phyloP scores from a whole-genome alignment of 2,329 filamentous ascomycete species.

The Fusarium sp. region DNA sequence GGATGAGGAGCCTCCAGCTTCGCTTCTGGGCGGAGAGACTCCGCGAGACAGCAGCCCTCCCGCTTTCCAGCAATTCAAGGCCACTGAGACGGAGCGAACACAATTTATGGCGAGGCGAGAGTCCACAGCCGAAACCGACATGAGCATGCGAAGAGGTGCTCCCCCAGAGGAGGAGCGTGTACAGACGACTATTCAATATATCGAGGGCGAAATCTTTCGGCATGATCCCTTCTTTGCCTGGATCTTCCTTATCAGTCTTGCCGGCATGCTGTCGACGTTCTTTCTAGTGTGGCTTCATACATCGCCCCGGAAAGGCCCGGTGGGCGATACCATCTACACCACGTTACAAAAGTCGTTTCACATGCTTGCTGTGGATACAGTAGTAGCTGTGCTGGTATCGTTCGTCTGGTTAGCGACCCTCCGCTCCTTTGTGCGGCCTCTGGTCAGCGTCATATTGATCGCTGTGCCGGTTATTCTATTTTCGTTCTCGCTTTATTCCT shows the following conservation, averaged over 20 bases:
- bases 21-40: constrained; percentile 63
- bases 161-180: constrained; percentile 49
- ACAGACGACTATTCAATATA: constrained; percentile 59
- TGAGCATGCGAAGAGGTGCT: constrained; percentile 51
- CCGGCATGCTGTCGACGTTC: constrained; percentile 86
- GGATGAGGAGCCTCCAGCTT: constrained; percentile 66
- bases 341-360: constrained; percentile 87
- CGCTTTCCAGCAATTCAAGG: constrained; percentile 68
- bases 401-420: constrained; percentile 90
- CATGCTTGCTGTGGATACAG: constrained; percentile 87
- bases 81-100: constrained; percentile 49
- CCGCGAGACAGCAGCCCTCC: constrained; percentile 64
- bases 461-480: constrained; percentile 87
- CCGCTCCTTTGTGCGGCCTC: constrained; percentile 84
- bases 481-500: constrained; percentile 89
- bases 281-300: constrained; percentile 92
- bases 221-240: constrained; percentile 94
- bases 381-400: constrained; percentile 88
- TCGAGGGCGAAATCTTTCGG: constrained; percentile 74
- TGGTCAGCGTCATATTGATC: constrained; percentile 82
- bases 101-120: constrained; percentile 54
- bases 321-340: constrained; percentile 95
- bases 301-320: constrained; percentile 72
- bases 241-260: constrained; percentile 85
- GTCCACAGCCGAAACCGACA: constrained; percentile 59